Conservation (phyloP, 441 rosid genomes). For the Omphalea diandra region DNA sequence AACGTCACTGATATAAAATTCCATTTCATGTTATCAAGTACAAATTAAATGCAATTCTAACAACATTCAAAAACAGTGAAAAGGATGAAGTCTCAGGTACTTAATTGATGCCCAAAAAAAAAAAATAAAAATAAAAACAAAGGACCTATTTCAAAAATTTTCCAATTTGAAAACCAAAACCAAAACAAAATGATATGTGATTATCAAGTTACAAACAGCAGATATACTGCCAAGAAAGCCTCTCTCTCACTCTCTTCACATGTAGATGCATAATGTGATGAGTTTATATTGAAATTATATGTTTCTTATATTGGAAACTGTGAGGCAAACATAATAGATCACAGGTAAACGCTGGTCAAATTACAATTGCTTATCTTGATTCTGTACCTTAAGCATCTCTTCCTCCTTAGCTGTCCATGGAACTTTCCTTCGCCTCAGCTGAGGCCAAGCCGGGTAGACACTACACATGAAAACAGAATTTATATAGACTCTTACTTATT, state of each 20-base stretch:
- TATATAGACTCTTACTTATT: not conserved
- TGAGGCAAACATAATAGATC: not conserved
- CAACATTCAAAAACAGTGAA: not conserved
- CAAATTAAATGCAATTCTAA: not conserved
- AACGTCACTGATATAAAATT: not conserved
- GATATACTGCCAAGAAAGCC: not conserved
- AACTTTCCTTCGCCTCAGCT: constrained; percentile 35
- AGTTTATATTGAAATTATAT: not conserved
- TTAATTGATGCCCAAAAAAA: not conserved
- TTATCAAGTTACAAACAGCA: not conserved
- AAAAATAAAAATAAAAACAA: not conserved
- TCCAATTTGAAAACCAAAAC: not conserved
- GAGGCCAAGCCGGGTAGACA: constrained; percentile 29
- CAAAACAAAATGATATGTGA: not conserved
- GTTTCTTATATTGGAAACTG: not conserved
- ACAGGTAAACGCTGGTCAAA: not conserved
- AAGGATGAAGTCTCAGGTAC: not conserved
- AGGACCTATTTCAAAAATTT: not conserved
- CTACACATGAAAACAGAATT: constrained; percentile 31
- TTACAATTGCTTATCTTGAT: not conserved
- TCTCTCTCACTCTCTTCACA: not conserved
- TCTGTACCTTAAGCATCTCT: constrained; percentile 47
- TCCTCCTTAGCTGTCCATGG: constrained; percentile 52
- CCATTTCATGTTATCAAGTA: too few relatives aligned
- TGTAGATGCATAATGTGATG: not conserved